A percentile compares a stretch with the other conserved stretches of the same genome.
Evolutionary conservation across 768 basidiomycete species (phyloP).

Genomic region (Amanita muscaria): DNA sequence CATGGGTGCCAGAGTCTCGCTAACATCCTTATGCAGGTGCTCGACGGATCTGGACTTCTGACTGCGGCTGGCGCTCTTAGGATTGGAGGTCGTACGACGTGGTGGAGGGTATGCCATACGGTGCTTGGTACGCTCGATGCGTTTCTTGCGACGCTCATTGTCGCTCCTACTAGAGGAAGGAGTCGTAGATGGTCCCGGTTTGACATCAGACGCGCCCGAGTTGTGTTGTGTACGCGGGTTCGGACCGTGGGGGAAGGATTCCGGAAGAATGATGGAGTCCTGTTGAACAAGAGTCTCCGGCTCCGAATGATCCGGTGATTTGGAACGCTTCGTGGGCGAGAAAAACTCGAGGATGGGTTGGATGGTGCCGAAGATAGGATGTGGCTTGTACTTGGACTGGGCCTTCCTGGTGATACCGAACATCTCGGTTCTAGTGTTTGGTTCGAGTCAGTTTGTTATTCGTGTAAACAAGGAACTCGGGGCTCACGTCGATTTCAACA

Average conservation of each 20-base stretch:
- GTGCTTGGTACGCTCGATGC: constrained; percentile 5
- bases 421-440: constrained; percentile 2
- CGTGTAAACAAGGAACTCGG: constrained; percentile 1
- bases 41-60: constrained; percentile 3
- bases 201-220: background rate
- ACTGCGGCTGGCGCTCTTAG: background rate
- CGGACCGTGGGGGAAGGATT: background rate
- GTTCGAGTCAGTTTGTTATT: constrained; percentile 3
- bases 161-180: background rate
- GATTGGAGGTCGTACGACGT: background rate
- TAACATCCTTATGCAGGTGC: background rate
- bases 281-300: background rate
- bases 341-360: constrained; percentile 4
- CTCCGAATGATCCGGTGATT: background rate
- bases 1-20: background rate
- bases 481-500: background rate
- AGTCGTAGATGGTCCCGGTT: background rate
- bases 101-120: background rate
- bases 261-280: background rate
- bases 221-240: background rate
- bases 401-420: constrained; percentile 3
- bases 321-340: constrained; percentile 1
- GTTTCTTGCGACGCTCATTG: constrained; percentile 3
- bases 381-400: constrained; percentile 4
- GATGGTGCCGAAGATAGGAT: constrained; percentile 5